Evolutionary conservation across 148 eudicot genomes (phyloP).

Genomic region (Cornus controversa): DNA sequence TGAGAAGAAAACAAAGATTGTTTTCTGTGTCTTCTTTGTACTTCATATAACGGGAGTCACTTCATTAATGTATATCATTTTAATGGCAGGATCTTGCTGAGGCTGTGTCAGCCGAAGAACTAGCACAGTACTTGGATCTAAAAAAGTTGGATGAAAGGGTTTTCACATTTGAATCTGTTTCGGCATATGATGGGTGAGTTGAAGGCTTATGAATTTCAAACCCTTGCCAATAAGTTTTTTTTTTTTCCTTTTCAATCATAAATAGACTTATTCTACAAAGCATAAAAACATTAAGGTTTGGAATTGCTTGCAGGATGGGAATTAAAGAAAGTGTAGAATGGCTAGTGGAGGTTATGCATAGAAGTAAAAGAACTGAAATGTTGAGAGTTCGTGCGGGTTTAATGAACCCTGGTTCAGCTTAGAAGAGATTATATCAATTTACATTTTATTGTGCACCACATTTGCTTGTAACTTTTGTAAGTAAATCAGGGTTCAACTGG

Average conservation of each 20-base stretch:
- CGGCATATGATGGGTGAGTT: conserved; percentile 82
- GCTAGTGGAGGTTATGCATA: conserved; percentile 93
- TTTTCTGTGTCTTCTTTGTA: background rate
- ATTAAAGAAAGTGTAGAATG: conserved; percentile 87
- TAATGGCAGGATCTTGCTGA: conserved; percentile 76
- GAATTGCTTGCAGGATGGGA: conserved; percentile 64
- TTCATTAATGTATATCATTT: background rate
- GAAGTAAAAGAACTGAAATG: conserved; percentile 90
- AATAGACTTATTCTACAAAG: background rate
- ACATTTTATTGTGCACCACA: background rate
- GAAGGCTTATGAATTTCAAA: background rate
- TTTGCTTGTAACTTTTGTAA: background rate
- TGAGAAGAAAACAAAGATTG: no score
- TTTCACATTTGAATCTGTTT: conserved; percentile 87
- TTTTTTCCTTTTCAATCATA: background rate
- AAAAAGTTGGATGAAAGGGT: conserved; percentile 88
- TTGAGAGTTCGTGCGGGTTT: conserved; percentile 64
- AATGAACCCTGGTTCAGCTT: conserved; percentile 23
- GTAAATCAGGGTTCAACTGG: conserved; percentile 4
- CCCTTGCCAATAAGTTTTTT: background rate
- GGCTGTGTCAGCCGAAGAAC: conserved; percentile 83
- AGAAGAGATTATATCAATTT: conserved; percentile 15
- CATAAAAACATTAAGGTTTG: background rate
- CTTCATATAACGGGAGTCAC: background rate
- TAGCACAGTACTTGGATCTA: conserved; percentile 85